phyloP scores from a whole-genome alignment of 768 basidiomycete genomes.

The Tricholoma saponaceum region DNA sequence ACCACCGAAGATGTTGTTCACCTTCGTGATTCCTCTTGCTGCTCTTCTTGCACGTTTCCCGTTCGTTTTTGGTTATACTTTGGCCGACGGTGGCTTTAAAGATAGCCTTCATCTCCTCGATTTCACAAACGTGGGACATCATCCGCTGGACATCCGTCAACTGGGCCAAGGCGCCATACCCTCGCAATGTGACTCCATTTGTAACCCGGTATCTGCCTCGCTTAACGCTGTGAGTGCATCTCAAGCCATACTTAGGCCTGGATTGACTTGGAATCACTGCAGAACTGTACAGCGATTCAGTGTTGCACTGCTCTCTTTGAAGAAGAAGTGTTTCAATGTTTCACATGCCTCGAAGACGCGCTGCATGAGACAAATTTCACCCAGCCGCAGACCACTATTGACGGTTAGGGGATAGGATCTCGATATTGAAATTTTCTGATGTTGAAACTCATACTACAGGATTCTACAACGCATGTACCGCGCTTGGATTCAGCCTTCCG shows the following conservation, averaged over 20 bases:
- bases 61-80: neutral
- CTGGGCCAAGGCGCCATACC: constrained; percentile 21
- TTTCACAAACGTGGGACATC: neutral
- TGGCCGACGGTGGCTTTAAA: neutral
- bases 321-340: neutral
- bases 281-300: no score
- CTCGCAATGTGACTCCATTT: constrained; percentile 26
- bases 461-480: constrained; percentile 18
- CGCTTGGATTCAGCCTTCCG: constrained; percentile 17
- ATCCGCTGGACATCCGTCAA: constrained; percentile 17
- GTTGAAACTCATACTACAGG: constrained; percentile 9
- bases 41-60: neutral
- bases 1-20: neutral
- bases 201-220: constrained; percentile 24
- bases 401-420: constrained; percentile 9
- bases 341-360: constrained; percentile 15
- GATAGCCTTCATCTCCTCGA: neutral
- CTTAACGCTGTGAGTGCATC: constrained; percentile 8
- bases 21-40: neutral
- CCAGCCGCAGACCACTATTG: constrained; percentile 21
- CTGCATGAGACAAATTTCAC: constrained; percentile 24
- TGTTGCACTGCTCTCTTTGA: constrained; percentile 23
- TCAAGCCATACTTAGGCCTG: neutral
- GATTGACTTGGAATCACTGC: no score
- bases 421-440: neutral